Conservation (phyloP, 352 stramenopile genomes). For the Phytopythium chamaehyphon region DNA sequence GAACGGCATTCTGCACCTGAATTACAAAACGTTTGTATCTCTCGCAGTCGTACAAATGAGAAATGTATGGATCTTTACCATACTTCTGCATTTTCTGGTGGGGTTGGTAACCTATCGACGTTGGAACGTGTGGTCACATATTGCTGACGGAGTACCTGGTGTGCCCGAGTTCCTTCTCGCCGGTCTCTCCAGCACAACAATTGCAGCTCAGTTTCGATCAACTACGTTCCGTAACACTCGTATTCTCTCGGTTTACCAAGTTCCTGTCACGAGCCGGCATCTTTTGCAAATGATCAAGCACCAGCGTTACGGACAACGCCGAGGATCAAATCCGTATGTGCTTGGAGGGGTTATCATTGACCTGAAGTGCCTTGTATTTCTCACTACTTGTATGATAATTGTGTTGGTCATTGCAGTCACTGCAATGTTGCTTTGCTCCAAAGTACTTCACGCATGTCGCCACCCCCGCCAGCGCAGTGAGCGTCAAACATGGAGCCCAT, state of each 20-base stretch:
- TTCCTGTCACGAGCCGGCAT: background rate
- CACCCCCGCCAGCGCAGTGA: no score
- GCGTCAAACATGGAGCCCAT: no score
- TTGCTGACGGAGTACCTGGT: slow-evolving; percentile 18
- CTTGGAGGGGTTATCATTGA: slow-evolving; percentile 28
- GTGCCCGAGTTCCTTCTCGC: slow-evolving; percentile 33
- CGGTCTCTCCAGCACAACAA: slow-evolving; percentile 22
- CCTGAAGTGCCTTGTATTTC: slow-evolving; percentile 22
- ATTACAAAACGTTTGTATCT: slow-evolving; percentile 17
- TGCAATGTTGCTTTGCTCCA: background rate
- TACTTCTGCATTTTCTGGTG: slow-evolving; percentile 25
- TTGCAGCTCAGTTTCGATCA: slow-evolving; percentile 28
- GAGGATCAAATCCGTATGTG: slow-evolving; percentile 11
- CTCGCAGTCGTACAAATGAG: slow-evolving; percentile 42
- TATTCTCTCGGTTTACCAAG: slow-evolving; percentile 6
- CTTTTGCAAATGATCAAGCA: background rate
- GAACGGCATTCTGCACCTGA: slow-evolving; percentile 20
- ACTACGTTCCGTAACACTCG: slow-evolving; percentile 17
- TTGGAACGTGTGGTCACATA: background rate
- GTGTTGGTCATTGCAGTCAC: background rate
- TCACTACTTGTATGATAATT: slow-evolving; percentile 8
- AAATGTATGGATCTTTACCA: slow-evolving; percentile 32
- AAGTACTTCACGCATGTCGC: background rate
- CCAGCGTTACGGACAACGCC: slow-evolving; percentile 8
- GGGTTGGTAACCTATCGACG: slow-evolving; percentile 12